Evolutionary conservation across 2,329 filamentous ascomycete species (phyloP).

Genomic region (Hypoxylon sp.): DNA sequence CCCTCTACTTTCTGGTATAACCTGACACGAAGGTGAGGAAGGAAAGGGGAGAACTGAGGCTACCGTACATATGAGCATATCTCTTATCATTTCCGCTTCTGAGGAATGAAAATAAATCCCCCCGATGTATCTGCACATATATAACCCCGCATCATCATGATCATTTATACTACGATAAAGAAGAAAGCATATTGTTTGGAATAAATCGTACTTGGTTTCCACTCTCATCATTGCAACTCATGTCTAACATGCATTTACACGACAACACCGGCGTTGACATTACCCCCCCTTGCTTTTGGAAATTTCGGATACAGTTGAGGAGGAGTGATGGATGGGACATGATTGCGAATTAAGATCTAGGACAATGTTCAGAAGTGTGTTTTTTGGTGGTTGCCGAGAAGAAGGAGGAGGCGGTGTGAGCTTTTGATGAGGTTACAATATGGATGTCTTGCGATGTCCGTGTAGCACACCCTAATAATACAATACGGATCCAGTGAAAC

Average conservation of each 20-base stretch:
- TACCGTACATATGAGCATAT: constrained; percentile 27
- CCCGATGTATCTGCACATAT: constrained; percentile 39
- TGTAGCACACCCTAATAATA: constrained; percentile 29
- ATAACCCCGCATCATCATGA: constrained; percentile 24
- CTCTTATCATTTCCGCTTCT: constrained; percentile 39
- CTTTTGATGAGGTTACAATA: constrained; percentile 4
- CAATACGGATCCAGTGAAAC: constrained; percentile 33
- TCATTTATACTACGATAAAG: constrained; percentile 9
- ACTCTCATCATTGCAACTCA: not conserved
- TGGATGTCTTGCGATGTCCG: constrained; percentile 23
- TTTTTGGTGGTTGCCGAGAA: not conserved
- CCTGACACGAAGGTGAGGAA: constrained; percentile 8
- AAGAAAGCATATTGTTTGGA: constrained; percentile 5
- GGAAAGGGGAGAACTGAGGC: not conserved
- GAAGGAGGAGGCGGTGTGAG: constrained; percentile 16
- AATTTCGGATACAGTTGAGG: not conserved
- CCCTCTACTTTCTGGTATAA: constrained; percentile 2
- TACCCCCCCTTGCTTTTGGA: not conserved
- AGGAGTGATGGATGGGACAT: constrained; percentile 3
- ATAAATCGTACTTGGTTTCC: constrained; percentile 1
- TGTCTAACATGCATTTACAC: constrained; percentile 11
- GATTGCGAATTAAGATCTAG: constrained; percentile 6
- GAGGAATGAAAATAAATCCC: constrained; percentile 39
- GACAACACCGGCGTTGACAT: constrained; percentile 32
- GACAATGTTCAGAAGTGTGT: not conserved